These are phyloP conservation scores for Marasmius oreades DNA, from an alignment of 1,284 basidiomycete species.

Conservation along the genomic window DNA sequence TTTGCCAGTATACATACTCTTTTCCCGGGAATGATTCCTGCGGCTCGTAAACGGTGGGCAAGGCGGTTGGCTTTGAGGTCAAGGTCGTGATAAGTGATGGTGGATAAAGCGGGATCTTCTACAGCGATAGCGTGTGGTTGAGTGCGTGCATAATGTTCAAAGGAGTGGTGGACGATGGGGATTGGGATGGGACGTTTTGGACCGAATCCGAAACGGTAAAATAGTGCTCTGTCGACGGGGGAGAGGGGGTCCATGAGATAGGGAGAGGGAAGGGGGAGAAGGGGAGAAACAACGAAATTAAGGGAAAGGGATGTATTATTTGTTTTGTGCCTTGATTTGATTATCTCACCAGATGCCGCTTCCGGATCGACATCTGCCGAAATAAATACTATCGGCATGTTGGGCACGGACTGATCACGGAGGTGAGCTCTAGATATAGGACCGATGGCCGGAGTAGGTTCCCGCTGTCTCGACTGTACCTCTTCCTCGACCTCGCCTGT, in stretches of 20 bases:
- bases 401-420: too few species aligned
- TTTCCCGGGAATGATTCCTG: slow-evolving; percentile 33
- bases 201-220: slow-evolving; percentile 25
- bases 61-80: slow-evolving; percentile 23
- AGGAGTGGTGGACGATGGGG: slow-evolving; percentile 26
- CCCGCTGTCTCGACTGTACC: too few species aligned
- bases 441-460: too few species aligned
- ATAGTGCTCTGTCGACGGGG: slow-evolving; percentile 22
- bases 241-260: slow-evolving; percentile 13
- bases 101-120: slow-evolving; percentile 18
- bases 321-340: too few species aligned
- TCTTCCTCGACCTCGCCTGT: too few species aligned
- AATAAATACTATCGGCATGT: too few species aligned
- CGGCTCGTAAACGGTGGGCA: slow-evolving; percentile 19
- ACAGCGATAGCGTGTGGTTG: slow-evolving; percentile 26
- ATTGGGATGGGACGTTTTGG: slow-evolving; percentile 18
- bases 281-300: neutral
- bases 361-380: too few species aligned
- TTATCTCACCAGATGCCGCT: too few species aligned
- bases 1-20: slow-evolving; percentile 43
- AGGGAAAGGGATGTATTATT: too few species aligned
- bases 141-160: slow-evolving; percentile 22
- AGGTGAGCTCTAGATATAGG: too few species aligned
- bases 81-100: slow-evolving; percentile 20
- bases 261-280: slow-evolving; percentile 14